A percentile compares a stretch with the other conserved stretches of the same genome.
Conservation (phyloP, 2,329 filamentous ascomycete genomes). For the Colletotrichum kahawae region DNA sequence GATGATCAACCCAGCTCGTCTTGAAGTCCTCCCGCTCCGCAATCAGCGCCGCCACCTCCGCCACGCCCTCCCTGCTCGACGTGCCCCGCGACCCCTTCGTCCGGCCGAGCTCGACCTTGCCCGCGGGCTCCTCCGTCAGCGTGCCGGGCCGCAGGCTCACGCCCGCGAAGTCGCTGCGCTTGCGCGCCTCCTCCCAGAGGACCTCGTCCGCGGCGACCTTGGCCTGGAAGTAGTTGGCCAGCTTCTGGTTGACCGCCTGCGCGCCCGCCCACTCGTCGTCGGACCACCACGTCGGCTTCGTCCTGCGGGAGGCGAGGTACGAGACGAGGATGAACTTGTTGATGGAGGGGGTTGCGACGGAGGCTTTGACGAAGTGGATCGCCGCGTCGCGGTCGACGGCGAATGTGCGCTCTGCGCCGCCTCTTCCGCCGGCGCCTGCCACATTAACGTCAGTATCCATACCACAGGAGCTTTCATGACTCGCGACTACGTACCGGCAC, state of each 20-base stretch:
- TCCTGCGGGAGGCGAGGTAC: constrained; percentile 59
- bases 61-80: constrained; percentile 64
- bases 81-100: constrained; percentile 40
- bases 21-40: constrained; percentile 53
- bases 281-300: constrained; percentile 60
- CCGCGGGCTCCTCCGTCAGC: constrained; percentile 54
- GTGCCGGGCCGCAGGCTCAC: constrained; percentile 59
- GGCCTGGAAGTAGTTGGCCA: constrained; percentile 63
- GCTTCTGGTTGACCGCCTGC: constrained; percentile 46
- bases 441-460: background rate
- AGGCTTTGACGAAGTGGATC: constrained; percentile 64
- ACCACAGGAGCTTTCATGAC: background rate
- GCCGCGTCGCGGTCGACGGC: constrained; percentile 69
- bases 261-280: constrained; percentile 53
- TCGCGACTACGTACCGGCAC: constrained; percentile 55
- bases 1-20: constrained; percentile 60
- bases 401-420: constrained; percentile 61
- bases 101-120: constrained; percentile 52
- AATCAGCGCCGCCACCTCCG: constrained; percentile 59
- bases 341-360: constrained; percentile 57
- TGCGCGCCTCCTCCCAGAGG: constrained; percentile 53
- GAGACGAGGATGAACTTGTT: constrained; percentile 70
- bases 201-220: constrained; percentile 66
- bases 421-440: constrained; percentile 62
- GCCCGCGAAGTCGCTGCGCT: constrained; percentile 47